Base-by-base conservation (phyloP, 1,139 yeast species). In the Taiozyma sp. region DNA sequence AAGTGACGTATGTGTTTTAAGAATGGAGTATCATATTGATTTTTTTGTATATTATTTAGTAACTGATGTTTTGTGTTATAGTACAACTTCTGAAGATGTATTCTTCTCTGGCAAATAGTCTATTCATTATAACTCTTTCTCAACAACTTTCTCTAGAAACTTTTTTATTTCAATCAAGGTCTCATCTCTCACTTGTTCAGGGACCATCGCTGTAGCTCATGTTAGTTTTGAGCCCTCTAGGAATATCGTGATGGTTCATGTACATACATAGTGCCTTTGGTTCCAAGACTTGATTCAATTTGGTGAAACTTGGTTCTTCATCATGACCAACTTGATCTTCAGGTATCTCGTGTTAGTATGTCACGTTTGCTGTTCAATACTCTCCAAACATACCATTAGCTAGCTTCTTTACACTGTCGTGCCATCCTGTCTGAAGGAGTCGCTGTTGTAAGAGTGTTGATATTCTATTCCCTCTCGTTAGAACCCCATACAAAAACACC, bases 351-450 rank as follows among this genome's bases (percentile, higher is more conserved):
- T 30, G 29, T 26, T 44, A 32, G 45, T 30, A 13, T 24, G 7
- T 24, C 26, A 24, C 26, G 26, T 24, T 24, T 24, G 7, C 24
- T 6, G 11, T 21, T 26, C 14, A 9, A 11, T 11, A 30, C 4
- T 35, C 7, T n/a, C 22, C 6, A 35, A 26, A 47, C 61, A 9
- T 32, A 69, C 73, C 72, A 39, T 62, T 69, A 4, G 95, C 85
- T 49, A 85, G 60, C 48, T 75, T 79, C 49, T 80, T 75, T 34
- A 90, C 82, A 53, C 84, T 78, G 59, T 88, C 96, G 58, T 81
- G 82, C 97, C 97, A 91, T 8, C 97, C 97, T 3, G 84, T 76
- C 62, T 87, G 87, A 52, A 81, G 76, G 29, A 91, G 75, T 62
- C 80, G 80, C 50, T 83, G 75, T 59, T 83, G 81, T 52, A 90